phyloP scores from a whole-genome alignment of 1,284 basidiomycete species.

The Cystobasidiaceae sp. region DNA sequence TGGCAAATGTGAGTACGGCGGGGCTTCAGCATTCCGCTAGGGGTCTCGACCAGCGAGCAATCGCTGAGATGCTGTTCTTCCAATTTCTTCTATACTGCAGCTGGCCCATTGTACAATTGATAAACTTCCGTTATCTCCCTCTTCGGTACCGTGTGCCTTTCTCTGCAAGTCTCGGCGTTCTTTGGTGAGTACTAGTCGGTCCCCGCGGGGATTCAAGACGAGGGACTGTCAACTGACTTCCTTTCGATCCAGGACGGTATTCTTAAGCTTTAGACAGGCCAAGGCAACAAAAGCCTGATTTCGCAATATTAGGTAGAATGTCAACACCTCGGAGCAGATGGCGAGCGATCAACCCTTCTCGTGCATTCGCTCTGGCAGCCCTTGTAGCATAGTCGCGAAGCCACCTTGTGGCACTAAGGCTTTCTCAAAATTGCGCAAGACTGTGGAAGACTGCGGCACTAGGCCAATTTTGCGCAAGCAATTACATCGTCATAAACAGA shows the following conservation, averaged over 20 bases:
- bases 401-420: no score
- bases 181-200: conserved; percentile 11
- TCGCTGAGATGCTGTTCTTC: background rate
- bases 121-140: conserved; percentile 29
- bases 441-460: no score
- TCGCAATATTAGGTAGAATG: no score
- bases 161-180: conserved; percentile 22
- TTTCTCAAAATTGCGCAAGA: no score
- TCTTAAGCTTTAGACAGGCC: background rate
- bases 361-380: no score
- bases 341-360: no score
- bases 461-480: no score
- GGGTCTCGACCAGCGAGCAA: background rate
- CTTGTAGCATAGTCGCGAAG: no score
- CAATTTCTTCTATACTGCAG: background rate
- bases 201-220: background rate
- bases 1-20: conserved; percentile 30
- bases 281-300: no score
- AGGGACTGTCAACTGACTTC: background rate
- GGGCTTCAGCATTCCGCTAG: background rate
- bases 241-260: conserved; percentile 15
- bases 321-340: no score
- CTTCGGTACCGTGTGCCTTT: conserved; percentile 26
- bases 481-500: no score
- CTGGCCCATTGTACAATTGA: conserved; percentile 25